Evolutionary conservation across 495 filamentous ascomycete genomes (phyloP), one percentile per base, ranked within the genome.

Genomic region (Recurvomyces mirabilis): DNA sequence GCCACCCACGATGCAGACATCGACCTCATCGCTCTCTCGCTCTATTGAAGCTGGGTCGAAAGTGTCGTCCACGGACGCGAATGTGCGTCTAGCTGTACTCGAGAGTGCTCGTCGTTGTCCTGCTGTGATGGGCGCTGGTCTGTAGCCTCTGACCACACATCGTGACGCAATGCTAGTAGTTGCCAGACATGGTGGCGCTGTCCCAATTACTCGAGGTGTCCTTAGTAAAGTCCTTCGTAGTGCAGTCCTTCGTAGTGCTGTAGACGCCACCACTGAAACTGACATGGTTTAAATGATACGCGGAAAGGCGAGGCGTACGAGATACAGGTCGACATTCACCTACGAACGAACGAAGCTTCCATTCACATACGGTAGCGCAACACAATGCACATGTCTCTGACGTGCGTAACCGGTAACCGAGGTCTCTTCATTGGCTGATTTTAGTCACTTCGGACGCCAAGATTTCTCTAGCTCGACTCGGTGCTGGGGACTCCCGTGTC

Each of bases 1-100:
- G 56, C 89, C 91, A 56, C 91, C 91, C 28, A 99, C 77, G 61
- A 99, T 96, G 58, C 86, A 93, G 9, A 96, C 89, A 65, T 96
- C 91, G 17, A 96, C 91, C 60, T 93, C 65, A 53, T 96, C 91
- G 40, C 74, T 82, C 64, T 96, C 91, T 44, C 91, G 77, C 36
- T 94, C 86, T 40, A 84, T 64, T 47, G 73, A 68, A 25, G 68
- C 68, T 6, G 81, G 81, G 59, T 93, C 83, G 49, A 88, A 86
- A 34, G 68, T 55, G 9, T 81, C 79, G 45, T 82, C 69, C n/a
- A 48, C 45, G 29, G 74, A 65, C 26, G 77, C 74, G 35, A 76
- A 60, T 42, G 60, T 38, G 41, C 47, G 39, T 41, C 56, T 40
- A 10, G 46, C 17, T 23, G 50, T 49, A 11, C 23, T 22, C n/a